Evolutionary conservation across 768 basidiomycete genomes (phyloP).

Genomic region (Mycena rebaudengoi): DNA sequence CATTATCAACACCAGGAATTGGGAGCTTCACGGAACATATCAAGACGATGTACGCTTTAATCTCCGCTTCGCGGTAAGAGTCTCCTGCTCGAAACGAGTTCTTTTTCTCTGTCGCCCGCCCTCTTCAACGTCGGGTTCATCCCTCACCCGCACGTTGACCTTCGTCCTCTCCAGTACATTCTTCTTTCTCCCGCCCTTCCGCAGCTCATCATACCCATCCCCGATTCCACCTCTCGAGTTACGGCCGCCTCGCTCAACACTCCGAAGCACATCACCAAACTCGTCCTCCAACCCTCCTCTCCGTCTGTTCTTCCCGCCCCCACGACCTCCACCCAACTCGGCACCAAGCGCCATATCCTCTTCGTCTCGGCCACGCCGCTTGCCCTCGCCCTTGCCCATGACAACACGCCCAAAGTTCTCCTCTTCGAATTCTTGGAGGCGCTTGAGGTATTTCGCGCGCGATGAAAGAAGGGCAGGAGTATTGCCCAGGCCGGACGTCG

Average conservation of each 20-base stretch:
- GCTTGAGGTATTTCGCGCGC: slow-evolving; percentile 81
- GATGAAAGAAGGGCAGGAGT: slow-evolving; percentile 64
- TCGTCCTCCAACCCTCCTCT: slow-evolving; percentile 85
- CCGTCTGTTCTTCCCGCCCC: slow-evolving; percentile 61
- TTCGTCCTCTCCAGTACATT: slow-evolving; percentile 59
- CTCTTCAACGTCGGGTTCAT: slow-evolving; percentile 38
- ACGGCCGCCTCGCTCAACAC: slow-evolving; percentile 58
- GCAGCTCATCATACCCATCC: slow-evolving; percentile 87
- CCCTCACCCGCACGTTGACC: slow-evolving; percentile 36
- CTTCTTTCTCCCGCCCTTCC: slow-evolving; percentile 71
- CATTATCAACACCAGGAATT: no score
- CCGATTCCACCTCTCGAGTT: slow-evolving; percentile 44
- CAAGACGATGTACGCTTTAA: slow-evolving; percentile 20
- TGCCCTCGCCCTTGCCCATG: slow-evolving; percentile 88
- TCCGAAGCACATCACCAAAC: slow-evolving; percentile 80
- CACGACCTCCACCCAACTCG: slow-evolving; percentile 51
- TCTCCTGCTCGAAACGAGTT: slow-evolving; percentile 59
- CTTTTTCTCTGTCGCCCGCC: slow-evolving; percentile 46
- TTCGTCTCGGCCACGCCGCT: slow-evolving; percentile 79
- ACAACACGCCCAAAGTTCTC: slow-evolving; percentile 92
- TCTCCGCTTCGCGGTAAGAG: slow-evolving; percentile 52
- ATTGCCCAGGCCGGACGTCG: slow-evolving; percentile 75
- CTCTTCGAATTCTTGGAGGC: slow-evolving; percentile 90
- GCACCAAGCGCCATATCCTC: slow-evolving; percentile 89
- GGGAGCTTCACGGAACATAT: no score